Base-by-base conservation (phyloP, 345 rosid genomes). In the Gynandropsis gynandra region DNA sequence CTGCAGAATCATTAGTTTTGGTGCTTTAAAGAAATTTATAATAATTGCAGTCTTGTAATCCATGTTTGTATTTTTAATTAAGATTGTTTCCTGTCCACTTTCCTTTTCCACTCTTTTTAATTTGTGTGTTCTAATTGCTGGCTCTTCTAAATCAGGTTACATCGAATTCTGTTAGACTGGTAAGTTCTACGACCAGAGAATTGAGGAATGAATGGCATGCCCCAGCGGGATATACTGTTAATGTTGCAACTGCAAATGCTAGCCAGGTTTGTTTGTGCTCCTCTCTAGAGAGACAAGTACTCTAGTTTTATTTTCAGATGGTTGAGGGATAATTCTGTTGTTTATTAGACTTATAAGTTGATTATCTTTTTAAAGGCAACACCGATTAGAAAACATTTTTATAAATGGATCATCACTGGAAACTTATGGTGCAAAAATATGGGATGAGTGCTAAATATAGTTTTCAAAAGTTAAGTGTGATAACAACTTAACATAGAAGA, bases 221-320 rank as follows among this genome's bases (percentile, higher is more conserved):
- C 51, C 95, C 93, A 16, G 59, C 76, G 48, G 93, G 85, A 35
- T 87, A 66, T 65, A 74, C 95, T 13, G 65, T 87, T 54, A 90
- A 90, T 73, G 98, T 90, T 62, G 95, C 96, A 41, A 84, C 93
- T 69, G 93, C 87, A 47, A 87, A 84, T 71, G 86, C 93, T 8
- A 82, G 85, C 63, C 96, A 90, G 96, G 98, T 90, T 50, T 61
- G 52, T 61, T 56, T 46, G 46, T 43, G 39, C 9, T 19, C 40
- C 46, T 58, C 12, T 14, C 46, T 13, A 35, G 42, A 29, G 31
- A 54, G 31, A 54, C 31, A 47, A 40, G 29, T 53, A 19, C 16
- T 42, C 47, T 10, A 43, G 32, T 9, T 5, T 24, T n/a, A 9
- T 31, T 45, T 61, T 44, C n/a, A 7, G 31, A 52, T 1, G 34